A percentile compares a stretch with the other conserved stretches of the same genome.
phyloP scores from a whole-genome alignment of 2,329 filamentous ascomycete species.

The Falciphora oryzae region DNA sequence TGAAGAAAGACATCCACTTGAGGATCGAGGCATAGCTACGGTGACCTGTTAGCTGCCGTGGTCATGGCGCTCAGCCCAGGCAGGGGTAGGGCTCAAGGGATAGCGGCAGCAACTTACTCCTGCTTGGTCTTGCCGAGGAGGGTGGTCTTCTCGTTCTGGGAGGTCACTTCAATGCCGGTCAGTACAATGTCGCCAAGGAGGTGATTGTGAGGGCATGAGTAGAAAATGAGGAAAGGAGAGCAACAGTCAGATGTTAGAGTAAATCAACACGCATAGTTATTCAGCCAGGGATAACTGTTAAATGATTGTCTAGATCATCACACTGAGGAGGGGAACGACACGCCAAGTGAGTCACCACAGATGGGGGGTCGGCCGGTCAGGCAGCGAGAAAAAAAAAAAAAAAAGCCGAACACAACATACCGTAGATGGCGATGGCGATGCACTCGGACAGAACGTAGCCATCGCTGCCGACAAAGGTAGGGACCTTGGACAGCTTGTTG shows the following conservation, averaged over 20 bases:
- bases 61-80: background rate
- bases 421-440: slow-evolving; percentile 95
- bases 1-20: slow-evolving; percentile 97
- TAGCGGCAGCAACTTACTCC: slow-evolving; percentile 54
- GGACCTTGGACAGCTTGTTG: slow-evolving; percentile 86
- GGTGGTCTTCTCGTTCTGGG: slow-evolving; percentile 99
- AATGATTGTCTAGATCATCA: slow-evolving; percentile 72
- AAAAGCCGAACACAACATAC: slow-evolving; percentile 57
- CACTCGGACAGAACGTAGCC: slow-evolving; percentile 83
- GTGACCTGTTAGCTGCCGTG: background rate
- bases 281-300: slow-evolving; percentile 99
- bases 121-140: slow-evolving; percentile 99
- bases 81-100: no score
- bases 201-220: slow-evolving; percentile 16
- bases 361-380: slow-evolving; percentile 14
- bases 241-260: slow-evolving; percentile 74
- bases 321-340: slow-evolving; percentile 15
- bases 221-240: slow-evolving; percentile 20
- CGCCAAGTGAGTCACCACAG: slow-evolving; percentile 6
- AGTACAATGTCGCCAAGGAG: background rate
- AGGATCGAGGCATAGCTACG: slow-evolving; percentile 85
- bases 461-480: slow-evolving; percentile 87
- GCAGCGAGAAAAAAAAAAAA: slow-evolving; percentile 17
- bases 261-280: slow-evolving; percentile 73
- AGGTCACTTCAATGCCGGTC: slow-evolving; percentile 45